Conservation (phyloP, 768 basidiomycete species). For the Termitomyces sp. region DNA sequence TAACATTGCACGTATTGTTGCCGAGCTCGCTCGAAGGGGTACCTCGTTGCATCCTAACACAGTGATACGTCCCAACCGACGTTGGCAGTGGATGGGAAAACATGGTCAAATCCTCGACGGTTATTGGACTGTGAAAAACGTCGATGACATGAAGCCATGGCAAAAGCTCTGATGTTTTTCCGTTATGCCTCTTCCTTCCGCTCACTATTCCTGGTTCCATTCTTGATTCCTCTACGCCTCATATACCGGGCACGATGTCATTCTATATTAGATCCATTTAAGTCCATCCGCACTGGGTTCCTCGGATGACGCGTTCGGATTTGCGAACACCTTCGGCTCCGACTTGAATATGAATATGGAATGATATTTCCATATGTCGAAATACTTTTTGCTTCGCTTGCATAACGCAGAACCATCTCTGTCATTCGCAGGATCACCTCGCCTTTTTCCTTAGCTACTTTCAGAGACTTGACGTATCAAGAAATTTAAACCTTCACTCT, state of each 20-base stretch:
- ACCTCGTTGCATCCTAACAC: slow-evolving; percentile 71
- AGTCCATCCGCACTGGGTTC: not conserved
- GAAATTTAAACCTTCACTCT: too few relatives aligned
- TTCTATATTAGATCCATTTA: not conserved
- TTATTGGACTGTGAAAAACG: slow-evolving; percentile 3
- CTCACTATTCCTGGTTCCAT: not conserved
- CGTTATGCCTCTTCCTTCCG: not conserved
- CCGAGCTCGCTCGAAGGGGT: slow-evolving; percentile 69
- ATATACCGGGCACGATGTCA: too few relatives aligned
- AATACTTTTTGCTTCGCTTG: not conserved
- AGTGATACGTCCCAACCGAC: slow-evolving; percentile 52
- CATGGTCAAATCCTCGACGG: slow-evolving; percentile 60
- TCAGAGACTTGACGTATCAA: too few relatives aligned
- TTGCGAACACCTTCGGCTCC: not conserved
- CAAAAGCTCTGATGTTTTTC: not conserved
- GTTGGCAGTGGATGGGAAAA: slow-evolving; percentile 88
- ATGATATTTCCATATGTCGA: not conserved
- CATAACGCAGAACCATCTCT: too few relatives aligned
- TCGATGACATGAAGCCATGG: not conserved
- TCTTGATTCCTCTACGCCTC: not conserved
- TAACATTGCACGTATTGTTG: slow-evolving; percentile 79
- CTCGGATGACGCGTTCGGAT: too few relatives aligned
- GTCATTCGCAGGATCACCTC: not conserved
- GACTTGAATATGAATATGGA: not conserved
- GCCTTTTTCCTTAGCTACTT: not conserved